A percentile compares a stretch with the other conserved stretches of the same genome.
phyloP scores from a whole-genome alignment of 1,139 yeast species.

The Nakaseomyces bracarensis region DNA sequence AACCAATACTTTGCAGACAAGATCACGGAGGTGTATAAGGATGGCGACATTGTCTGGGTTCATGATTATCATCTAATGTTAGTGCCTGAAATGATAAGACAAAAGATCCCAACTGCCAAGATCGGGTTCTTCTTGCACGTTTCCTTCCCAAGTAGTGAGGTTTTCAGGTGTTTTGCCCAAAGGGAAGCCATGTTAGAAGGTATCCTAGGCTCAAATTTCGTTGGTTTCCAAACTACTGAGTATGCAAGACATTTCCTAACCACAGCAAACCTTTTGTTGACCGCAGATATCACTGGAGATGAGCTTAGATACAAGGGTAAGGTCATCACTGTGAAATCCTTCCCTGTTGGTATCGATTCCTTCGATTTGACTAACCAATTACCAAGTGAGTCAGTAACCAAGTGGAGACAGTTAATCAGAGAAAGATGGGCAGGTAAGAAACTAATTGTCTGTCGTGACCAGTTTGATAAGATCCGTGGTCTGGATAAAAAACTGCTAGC shows the following conservation, averaged over 20 bases:
- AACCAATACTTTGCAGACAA: slow-evolving; percentile 77
- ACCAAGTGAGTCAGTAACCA: slow-evolving; percentile 45
- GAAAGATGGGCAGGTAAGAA: slow-evolving; percentile 65
- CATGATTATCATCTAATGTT: slow-evolving; percentile 89
- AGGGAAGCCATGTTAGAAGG: slow-evolving; percentile 72
- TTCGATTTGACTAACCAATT: slow-evolving; percentile 42
- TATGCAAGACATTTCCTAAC: slow-evolving; percentile 90
- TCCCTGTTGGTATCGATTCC: slow-evolving; percentile 87
- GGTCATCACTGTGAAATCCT: slow-evolving; percentile 56
- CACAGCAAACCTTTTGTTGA: slow-evolving; percentile 74
- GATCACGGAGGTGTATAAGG: slow-evolving; percentile 54
- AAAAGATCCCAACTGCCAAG: slow-evolving; percentile 67
- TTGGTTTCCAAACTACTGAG: slow-evolving; percentile 87
- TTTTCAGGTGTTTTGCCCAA: slow-evolving; percentile 88
- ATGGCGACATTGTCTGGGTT: slow-evolving; percentile 75
- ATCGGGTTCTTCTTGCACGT: slow-evolving; percentile 91
- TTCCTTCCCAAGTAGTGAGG: slow-evolving; percentile 93
- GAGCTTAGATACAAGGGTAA: slow-evolving; percentile 66
- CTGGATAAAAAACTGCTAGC: slow-evolving; percentile 81
- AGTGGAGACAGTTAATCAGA: slow-evolving; percentile 65
- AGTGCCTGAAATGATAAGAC: slow-evolving; percentile 78
- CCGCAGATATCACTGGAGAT: slow-evolving; percentile 71
- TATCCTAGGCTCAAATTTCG: slow-evolving; percentile 77
- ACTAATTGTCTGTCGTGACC: slow-evolving; percentile 80
- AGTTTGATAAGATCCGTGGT: slow-evolving; percentile 81